Evolutionary conservation across 202 grass and related monocot species (phyloP), one percentile per base, ranked within the genome.

Genomic region (Musa balbisiana): DNA sequence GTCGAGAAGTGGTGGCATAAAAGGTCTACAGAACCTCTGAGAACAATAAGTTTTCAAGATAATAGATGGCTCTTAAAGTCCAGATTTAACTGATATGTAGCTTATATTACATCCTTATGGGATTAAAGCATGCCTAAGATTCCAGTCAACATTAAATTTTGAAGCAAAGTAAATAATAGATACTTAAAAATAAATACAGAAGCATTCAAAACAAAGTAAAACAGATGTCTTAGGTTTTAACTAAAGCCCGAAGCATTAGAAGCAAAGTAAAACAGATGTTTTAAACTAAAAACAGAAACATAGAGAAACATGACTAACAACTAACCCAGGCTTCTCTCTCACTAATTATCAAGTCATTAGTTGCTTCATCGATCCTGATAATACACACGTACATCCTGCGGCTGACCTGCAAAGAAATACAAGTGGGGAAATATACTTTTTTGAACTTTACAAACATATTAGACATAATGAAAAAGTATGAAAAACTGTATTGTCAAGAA

Each of bases 251-350:
- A n/a, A 60, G n/a, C 6, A 60, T 60, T 60, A n/a, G 56, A 16
- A 9, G 67, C 17, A 51, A 69, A 69, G 11, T 50, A n/a, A 23
- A 69, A 68, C 66, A 68, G 29, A 69, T 4, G 6, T 69, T 69
- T 60, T 60, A n/a, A 69, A 51, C 15, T 69, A 23, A 2, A 49
- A 51, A 51, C 43, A 69, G 74, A 64, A 76, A 1, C 26, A 66
- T 52, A 51, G 17, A 69, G 74, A 64, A 76, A 1, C 26, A 66
- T 52, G 20, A 23, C 43, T 8, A 22, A 52, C 62, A 55, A 88
- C 89, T n/a, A 78, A 94, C 91, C 88, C 95, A 98, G 71, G 87
- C 95, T 90, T 91, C 82, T 92, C 87, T 94, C 80, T 92, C 91
- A 5, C 95, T 94, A 81, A 98, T 88, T 85, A 98, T 88, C 79